Base-by-base conservation (phyloP, 768 basidiomycete genomes). In the Lactarius quietus region DNA sequence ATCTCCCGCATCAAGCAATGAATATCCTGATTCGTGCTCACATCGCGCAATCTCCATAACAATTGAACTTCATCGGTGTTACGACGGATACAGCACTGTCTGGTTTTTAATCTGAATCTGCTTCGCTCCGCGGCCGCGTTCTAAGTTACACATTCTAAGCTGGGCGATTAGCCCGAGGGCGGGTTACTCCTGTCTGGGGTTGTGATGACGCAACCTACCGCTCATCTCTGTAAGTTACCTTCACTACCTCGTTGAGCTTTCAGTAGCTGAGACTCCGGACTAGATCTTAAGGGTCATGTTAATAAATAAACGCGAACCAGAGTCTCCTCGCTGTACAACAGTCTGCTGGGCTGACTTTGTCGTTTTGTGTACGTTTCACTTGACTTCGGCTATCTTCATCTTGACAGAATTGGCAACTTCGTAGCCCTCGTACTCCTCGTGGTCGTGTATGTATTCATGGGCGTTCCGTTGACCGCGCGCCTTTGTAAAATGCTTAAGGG, bases 361-460 rank as follows among this genome's bases (percentile, higher is more conserved):
- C 35, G 63, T 71, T 48, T 65, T 71, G 28, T 57, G 72, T 73
- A 61, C 35, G 70, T 53, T 23, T 38, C n/a, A n/a, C 48, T 3
- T 36, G 31, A 23, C 39, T 36, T 43, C 53, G 20, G 51, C 31
- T 29, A 20, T 48, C 45, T 55, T 51, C 48, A 35, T 33, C 36
- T 39, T 38, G n/a, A 41, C 39, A 4, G n/a, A 48, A 48, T 60
- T 28, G 56, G 31, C 36, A 36, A 56, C 26, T 20, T 59, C 28
- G 8, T 41, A 73, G 73, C 60, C 20, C 59, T 63, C 9, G 67
- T 73, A 17, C 29, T 68, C 17, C 57, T 71, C 39, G 66, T 65
- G 48, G 57, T 72, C 31, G 66, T 57, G 33, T 70, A 67, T 54
- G 31, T 72, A 39, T 48, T 74, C 5, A 69, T 73, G 70, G 70